These are phyloP conservation scores for Apophysomyces trapeziformis DNA, from an alignment of 371 early-diverging fungal genomes.

Conservation along the genomic window DNA sequence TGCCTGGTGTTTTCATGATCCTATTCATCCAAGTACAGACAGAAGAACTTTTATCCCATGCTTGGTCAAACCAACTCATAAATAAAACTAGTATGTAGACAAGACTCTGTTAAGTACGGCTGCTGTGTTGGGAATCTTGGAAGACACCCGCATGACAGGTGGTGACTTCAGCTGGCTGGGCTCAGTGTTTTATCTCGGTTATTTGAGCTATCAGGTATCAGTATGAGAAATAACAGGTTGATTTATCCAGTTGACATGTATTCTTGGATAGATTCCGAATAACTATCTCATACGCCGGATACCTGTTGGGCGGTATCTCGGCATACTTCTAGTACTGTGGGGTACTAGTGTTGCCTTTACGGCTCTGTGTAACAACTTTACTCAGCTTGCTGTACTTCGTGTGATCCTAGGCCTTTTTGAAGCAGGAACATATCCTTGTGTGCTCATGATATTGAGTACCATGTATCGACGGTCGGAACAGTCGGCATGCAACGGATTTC, in stretches of 20 bases:
- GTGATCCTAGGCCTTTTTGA: constrained; percentile 45
- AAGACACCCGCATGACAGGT: constrained; percentile 24
- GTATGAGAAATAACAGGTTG: background rate
- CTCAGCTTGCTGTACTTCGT: constrained; percentile 35
- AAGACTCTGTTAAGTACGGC: constrained; percentile 33
- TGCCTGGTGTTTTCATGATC: constrained; percentile 20
- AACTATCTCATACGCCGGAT: constrained; percentile 37
- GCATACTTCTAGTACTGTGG: constrained; percentile 31
- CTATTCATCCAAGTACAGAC: constrained; percentile 24
- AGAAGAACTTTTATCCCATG: too few relatives aligned
- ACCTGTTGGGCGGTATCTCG: constrained; percentile 35
- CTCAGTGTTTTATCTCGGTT: constrained; percentile 40
- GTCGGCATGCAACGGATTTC: constrained; percentile 30
- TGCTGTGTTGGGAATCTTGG: constrained; percentile 23
- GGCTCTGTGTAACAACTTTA: constrained; percentile 27
- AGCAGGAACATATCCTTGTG: constrained; percentile 34
- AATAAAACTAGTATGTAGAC: constrained; percentile 32
- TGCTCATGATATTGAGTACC: constrained; percentile 39
- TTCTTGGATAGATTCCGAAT: constrained; percentile 31
- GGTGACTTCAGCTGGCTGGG: constrained; percentile 33
- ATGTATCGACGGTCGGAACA: constrained; percentile 43
- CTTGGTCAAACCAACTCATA: background rate
- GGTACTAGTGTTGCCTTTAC: constrained; percentile 28
- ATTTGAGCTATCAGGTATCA: constrained; percentile 9
- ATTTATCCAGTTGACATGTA: too few relatives aligned